Evolutionary conservation across 345 rosid species (phyloP).

Genomic region (Eucalyptus cloeziana): DNA sequence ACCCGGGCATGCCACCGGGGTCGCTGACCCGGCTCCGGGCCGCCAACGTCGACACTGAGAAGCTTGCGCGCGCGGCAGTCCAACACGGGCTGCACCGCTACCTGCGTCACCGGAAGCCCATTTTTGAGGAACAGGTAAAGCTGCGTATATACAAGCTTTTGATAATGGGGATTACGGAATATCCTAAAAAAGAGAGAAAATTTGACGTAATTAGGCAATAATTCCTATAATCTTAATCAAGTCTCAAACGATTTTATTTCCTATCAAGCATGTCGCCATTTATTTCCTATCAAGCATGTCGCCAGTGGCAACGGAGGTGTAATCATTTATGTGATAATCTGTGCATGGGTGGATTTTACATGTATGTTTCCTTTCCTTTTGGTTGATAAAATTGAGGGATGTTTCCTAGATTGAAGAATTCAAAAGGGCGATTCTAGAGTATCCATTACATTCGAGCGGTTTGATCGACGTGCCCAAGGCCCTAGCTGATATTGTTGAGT

Average conservation of each 20-base stretch:
- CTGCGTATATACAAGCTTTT: rapidly evolving
- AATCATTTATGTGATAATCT: rapidly evolving
- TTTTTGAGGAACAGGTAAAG: conserved; percentile 48
- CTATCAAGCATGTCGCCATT: not conserved
- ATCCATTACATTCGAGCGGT: conserved; percentile 55
- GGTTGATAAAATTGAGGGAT: rapidly evolving
- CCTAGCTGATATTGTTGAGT: conserved; percentile 54
- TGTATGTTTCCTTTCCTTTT: rapidly evolving
- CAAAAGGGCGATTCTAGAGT: conserved; percentile 11
- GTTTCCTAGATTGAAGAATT: conserved; percentile 26
- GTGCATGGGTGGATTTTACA: not conserved
- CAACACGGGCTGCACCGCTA: conserved; percentile 30
- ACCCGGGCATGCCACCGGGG: conserved; percentile 34
- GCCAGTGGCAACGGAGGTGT: not conserved
- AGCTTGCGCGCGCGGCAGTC: conserved; percentile 51
- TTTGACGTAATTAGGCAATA: not conserved
- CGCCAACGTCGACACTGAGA: conserved; percentile 52
- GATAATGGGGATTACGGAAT: not conserved
- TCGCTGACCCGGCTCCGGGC: conserved; percentile 53
- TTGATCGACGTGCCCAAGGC: conserved; percentile 36
- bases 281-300: not conserved
- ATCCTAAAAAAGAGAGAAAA: not conserved
- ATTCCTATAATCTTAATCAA: not conserved
- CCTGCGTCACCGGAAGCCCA: conserved; percentile 45
- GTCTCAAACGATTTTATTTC: not conserved